Evolutionary conservation across 2,329 filamentous ascomycete genomes (phyloP).

Genomic region (Colletotrichum siamense): DNA sequence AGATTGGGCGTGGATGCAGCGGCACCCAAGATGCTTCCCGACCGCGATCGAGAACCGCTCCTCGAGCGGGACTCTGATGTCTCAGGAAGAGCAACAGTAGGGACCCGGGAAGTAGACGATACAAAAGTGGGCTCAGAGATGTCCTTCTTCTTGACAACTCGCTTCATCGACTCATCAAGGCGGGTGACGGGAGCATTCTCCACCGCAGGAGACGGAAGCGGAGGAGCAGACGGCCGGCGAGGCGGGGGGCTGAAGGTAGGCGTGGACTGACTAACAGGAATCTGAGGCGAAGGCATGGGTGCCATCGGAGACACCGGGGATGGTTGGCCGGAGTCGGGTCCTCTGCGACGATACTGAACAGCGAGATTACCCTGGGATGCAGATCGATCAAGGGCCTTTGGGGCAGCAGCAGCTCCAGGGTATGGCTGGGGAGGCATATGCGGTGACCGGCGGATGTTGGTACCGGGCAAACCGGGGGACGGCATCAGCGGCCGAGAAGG

Average conservation of each 20-base stretch:
- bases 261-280: slow-evolving; percentile 36
- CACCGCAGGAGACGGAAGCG: slow-evolving; percentile 30
- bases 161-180: slow-evolving; percentile 44
- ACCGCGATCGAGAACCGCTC: slow-evolving; percentile 42
- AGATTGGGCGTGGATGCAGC: slow-evolving; percentile 42
- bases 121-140: slow-evolving; percentile 57
- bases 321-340: slow-evolving; percentile 43
- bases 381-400: slow-evolving; percentile 30
- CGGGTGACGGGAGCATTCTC: slow-evolving; percentile 26
- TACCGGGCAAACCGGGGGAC: slow-evolving; percentile 54
- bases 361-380: slow-evolving; percentile 37
- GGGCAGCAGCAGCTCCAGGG: slow-evolving; percentile 24
- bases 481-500: slow-evolving; percentile 39
- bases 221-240: slow-evolving; percentile 38
- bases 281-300: slow-evolving; percentile 36
- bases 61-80: slow-evolving; percentile 35
- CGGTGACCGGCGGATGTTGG: slow-evolving; percentile 52
- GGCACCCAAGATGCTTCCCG: slow-evolving; percentile 37
- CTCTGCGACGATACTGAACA: slow-evolving; percentile 33
- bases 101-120: slow-evolving; percentile 50
- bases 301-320: slow-evolving; percentile 51
- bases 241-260: slow-evolving; percentile 33
- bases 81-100: slow-evolving; percentile 44
- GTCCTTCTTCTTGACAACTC: slow-evolving; percentile 50
- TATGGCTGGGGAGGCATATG: slow-evolving; percentile 52